A percentile compares a stretch with the other conserved stretches of the same genome.
Conservation (phyloP, 306 rosid species). For the Vigna unguiculata region DNA sequence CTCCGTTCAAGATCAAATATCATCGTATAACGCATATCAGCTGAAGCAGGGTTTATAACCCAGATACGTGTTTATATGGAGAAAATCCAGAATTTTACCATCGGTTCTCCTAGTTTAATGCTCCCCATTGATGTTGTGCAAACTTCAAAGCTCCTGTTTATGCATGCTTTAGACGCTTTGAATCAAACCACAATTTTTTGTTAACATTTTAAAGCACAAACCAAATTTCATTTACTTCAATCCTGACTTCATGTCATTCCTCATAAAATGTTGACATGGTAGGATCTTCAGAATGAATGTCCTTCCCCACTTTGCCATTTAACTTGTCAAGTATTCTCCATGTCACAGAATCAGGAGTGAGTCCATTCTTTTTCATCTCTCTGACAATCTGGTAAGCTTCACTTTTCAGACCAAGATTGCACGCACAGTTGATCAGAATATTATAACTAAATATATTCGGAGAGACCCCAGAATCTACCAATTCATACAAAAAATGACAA, state of each 20-base stretch:
- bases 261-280: slow-evolving; percentile 38
- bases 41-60: neutral
- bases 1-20: neutral
- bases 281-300: slow-evolving; percentile 43
- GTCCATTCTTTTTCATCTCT: slow-evolving; percentile 85
- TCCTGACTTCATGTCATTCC: slow-evolving; percentile 22
- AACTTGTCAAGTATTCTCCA: slow-evolving; percentile 91
- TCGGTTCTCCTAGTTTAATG: neutral
- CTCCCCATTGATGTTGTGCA: slow-evolving; percentile 5
- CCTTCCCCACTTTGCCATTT: slow-evolving; percentile 44
- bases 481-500: slow-evolving; percentile 80
- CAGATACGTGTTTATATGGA: slow-evolving; percentile 11
- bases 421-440: slow-evolving; percentile 74
- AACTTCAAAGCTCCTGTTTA: neutral
- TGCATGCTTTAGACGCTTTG: slow-evolving; percentile 5
- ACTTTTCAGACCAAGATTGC: slow-evolving; percentile 62
- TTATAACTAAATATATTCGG: slow-evolving; percentile 82
- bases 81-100: slow-evolving; percentile 14
- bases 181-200: slow-evolving; percentile 5
- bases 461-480: slow-evolving; percentile 77
- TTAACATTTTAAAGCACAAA: slow-evolving; percentile 1
- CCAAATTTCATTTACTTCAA: slow-evolving; percentile 4
- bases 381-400: slow-evolving; percentile 76
- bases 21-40: slow-evolving; percentile 14
- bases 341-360: slow-evolving; percentile 80